Evolutionary conservation across 257 asterid species (phyloP).

Genomic region (Solanum okadae): DNA sequence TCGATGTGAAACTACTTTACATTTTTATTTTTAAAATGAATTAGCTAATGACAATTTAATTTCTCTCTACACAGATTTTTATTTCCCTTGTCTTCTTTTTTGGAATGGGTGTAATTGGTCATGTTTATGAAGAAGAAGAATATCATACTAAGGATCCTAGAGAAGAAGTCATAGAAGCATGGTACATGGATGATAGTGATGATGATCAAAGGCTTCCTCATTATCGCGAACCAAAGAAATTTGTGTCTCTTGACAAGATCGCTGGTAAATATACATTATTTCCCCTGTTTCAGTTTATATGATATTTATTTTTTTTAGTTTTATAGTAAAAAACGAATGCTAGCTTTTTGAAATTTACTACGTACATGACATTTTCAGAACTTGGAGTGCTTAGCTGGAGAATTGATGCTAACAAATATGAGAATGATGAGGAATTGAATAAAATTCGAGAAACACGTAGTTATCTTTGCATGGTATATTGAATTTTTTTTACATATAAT

Average conservation of each 20-base stretch:
- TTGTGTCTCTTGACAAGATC: slow-evolving; percentile 67
- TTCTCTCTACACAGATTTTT: background rate
- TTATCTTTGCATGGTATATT: slow-evolving; percentile 65
- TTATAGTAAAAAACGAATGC: background rate
- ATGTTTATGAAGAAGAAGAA: background rate
- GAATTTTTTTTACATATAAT: background rate
- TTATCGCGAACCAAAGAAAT: slow-evolving; percentile 63
- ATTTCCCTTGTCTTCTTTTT: background rate
- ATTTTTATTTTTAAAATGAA: background rate
- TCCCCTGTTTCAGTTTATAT: background rate
- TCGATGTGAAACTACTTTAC: background rate
- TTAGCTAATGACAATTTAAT: background rate
- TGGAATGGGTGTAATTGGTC: background rate
- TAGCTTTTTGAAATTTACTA: background rate
- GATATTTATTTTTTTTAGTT: background rate
- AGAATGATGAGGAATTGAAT: slow-evolving; percentile 75
- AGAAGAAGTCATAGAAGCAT: slow-evolving; percentile 80
- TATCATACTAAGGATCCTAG: slow-evolving; percentile 31
- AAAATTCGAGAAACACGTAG: slow-evolving; percentile 77
- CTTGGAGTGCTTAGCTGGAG: slow-evolving; percentile 93
- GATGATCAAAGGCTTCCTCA: slow-evolving; percentile 87
- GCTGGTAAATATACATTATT: slow-evolving; percentile 28
- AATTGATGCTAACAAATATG: slow-evolving; percentile 76
- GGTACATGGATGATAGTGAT: slow-evolving; percentile 85
- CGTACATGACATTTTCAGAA: slow-evolving; percentile 21